Evolutionary conservation across 1,139 yeast genomes (phyloP).

Genomic region (Hyphopichia burtonii): DNA sequence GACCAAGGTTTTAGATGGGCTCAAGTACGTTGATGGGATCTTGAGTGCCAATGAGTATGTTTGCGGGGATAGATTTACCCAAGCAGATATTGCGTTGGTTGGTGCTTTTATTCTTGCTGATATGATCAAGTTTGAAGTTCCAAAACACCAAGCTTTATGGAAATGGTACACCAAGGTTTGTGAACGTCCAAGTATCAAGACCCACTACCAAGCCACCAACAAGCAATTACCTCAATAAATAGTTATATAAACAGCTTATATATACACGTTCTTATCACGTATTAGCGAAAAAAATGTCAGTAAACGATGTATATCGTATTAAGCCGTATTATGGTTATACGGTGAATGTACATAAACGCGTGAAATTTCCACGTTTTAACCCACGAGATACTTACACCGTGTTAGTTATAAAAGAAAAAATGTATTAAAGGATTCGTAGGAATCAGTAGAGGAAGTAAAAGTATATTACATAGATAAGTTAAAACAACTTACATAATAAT

Average conservation of each 20-base stretch:
- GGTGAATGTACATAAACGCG: too few relatives aligned
- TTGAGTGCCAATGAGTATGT: conserved; percentile 5
- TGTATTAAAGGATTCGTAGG: too few relatives aligned
- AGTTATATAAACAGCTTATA: too few relatives aligned
- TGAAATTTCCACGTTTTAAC: too few relatives aligned
- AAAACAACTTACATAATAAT: conserved; percentile 75
- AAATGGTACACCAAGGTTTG: background rate
- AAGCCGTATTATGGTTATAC: too few relatives aligned
- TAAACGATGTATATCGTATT: too few relatives aligned
- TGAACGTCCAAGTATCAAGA: background rate
- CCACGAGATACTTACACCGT: too few relatives aligned
- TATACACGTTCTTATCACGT: too few relatives aligned
- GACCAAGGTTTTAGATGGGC: conserved; percentile 5
- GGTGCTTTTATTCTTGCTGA: conserved; percentile 5
- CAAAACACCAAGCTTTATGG: conserved; percentile 1
- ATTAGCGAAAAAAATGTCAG: too few relatives aligned
- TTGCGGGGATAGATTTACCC: conserved; percentile 7
- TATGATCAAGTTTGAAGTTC: conserved; percentile 4
- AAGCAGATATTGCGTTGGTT: conserved; percentile 8
- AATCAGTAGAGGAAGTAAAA: background rate
- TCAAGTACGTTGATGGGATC: conserved; percentile 2
- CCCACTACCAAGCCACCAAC: too few relatives aligned
- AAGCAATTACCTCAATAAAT: too few relatives aligned
- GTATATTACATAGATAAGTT: background rate
- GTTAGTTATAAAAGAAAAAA: too few relatives aligned